Conservation (phyloP, 2,329 filamentous ascomycete species). For the Clonostachys chloroleuca region DNA sequence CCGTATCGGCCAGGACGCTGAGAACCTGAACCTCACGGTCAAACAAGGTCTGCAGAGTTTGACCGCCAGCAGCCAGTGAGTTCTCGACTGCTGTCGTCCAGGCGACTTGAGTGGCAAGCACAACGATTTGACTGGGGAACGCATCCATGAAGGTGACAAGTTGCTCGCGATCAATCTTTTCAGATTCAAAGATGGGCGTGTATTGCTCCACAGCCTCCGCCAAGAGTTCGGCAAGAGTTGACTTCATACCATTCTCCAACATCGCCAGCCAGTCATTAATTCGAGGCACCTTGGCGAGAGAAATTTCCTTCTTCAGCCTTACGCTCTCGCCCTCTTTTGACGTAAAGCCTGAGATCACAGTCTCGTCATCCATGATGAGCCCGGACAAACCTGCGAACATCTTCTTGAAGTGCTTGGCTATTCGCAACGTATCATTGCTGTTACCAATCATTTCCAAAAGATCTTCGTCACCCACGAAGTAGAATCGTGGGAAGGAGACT, state of each 20-base stretch:
- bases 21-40: slow-evolving; percentile 83
- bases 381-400: slow-evolving; percentile 98
- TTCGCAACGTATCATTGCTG: slow-evolving; percentile 92
- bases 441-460: slow-evolving; percentile 98
- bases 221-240: slow-evolving; percentile 84
- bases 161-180: slow-evolving; percentile 63
- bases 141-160: slow-evolving; percentile 77
- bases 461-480: slow-evolving; percentile 99
- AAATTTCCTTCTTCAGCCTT: slow-evolving; percentile 83
- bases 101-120: slow-evolving; percentile 86
- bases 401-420: slow-evolving; percentile 98
- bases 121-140: slow-evolving; percentile 92
- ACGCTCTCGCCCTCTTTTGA: slow-evolving; percentile 95
- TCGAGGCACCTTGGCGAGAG: slow-evolving; percentile 84
- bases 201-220: slow-evolving; percentile 84
- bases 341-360: slow-evolving; percentile 84
- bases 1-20: slow-evolving; percentile 79
- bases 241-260: slow-evolving; percentile 89
- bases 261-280: slow-evolving; percentile 99
- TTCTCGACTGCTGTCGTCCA: slow-evolving; percentile 89
- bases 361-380: slow-evolving; percentile 85
- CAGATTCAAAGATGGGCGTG: slow-evolving; percentile 68
- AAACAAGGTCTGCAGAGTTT: slow-evolving; percentile 65
- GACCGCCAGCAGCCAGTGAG: slow-evolving; percentile 68
- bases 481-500: slow-evolving; percentile 96